Conservation (phyloP, 2,329 filamentous ascomycete genomes). For the Talaromyces pinophilus region DNA sequence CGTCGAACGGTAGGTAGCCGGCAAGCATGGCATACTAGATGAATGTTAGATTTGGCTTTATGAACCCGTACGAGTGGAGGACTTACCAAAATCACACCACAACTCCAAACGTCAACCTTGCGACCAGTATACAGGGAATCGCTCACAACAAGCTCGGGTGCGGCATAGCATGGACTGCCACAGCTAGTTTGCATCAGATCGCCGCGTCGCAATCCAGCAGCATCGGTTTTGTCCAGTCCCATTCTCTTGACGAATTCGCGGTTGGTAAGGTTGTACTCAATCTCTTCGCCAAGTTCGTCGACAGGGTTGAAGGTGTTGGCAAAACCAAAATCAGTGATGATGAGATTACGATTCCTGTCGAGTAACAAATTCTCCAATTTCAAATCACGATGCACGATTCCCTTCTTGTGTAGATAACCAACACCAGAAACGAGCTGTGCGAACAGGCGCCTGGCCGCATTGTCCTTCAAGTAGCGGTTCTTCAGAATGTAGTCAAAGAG, state of each 20-base stretch:
- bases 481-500: conserved; percentile 98
- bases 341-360: conserved; percentile 96
- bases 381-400: conserved; percentile 94
- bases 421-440: conserved; percentile 95
- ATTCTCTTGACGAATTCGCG: conserved; percentile 83
- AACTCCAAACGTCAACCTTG: conserved; percentile 99
- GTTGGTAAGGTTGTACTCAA: conserved; percentile 83
- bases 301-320: conserved; percentile 92
- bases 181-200: conserved; percentile 99
- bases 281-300: conserved; percentile 86
- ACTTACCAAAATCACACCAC: conserved; percentile 87
- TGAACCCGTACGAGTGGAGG: no score
- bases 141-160: conserved; percentile 93
- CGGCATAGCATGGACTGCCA: conserved; percentile 95
- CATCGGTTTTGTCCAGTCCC: conserved; percentile 77
- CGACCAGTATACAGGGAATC: conserved; percentile 95
- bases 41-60: not conserved
- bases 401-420: conserved; percentile 96
- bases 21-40: conserved; percentile 96
- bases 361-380: conserved; percentile 95
- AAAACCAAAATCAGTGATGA: conserved; percentile 99
- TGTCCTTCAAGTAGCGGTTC: conserved; percentile 93
- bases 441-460: conserved; percentile 84
- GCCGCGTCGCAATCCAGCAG: conserved; percentile 76
- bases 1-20: conserved; percentile 95